A percentile compares a stretch with the other conserved stretches of the same genome.
These are phyloP conservation scores for Wakefieldia striispora DNA, from an alignment of 768 basidiomycete genomes.

Conservation along the genomic window DNA sequence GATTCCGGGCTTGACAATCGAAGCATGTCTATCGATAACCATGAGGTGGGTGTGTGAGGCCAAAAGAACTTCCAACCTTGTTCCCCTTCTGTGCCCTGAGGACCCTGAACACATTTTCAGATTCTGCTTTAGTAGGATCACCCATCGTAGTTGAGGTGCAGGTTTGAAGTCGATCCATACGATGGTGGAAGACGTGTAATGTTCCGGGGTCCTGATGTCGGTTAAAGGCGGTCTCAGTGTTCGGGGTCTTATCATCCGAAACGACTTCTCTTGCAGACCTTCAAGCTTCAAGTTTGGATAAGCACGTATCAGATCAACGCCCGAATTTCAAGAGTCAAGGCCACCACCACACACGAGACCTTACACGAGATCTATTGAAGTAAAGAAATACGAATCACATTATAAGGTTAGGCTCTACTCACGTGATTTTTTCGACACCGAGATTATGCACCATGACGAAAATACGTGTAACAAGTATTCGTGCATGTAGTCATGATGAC, in stretches of 20 bases:
- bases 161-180: constrained; percentile 6
- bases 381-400: too few species aligned
- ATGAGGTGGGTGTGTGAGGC: constrained; percentile 1
- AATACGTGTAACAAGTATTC: too few species aligned
- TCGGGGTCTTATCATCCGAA: constrained; percentile 5
- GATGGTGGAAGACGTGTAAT: constrained; percentile 14
- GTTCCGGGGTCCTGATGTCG: constrained; percentile 15
- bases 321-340: too few species aligned
- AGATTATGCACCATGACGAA: too few species aligned
- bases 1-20: constrained; percentile 93
- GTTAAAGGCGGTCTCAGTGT: background rate
- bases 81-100: constrained; percentile 86
- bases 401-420: background rate
- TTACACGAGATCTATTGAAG: too few species aligned
- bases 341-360: too few species aligned
- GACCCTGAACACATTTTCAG: constrained; percentile 81
- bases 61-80: constrained; percentile 48
- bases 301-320: too few species aligned
- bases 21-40: constrained; percentile 68
- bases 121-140: constrained; percentile 83
- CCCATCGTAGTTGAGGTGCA: constrained; percentile 43
- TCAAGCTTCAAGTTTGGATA: too few species aligned
- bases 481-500: too few species aligned
- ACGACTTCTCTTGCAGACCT: too few species aligned
- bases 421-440: background rate